Base-by-base conservation (phyloP, 192 early-diverging fungal genomes). In the Mortierella alpina region DNA sequence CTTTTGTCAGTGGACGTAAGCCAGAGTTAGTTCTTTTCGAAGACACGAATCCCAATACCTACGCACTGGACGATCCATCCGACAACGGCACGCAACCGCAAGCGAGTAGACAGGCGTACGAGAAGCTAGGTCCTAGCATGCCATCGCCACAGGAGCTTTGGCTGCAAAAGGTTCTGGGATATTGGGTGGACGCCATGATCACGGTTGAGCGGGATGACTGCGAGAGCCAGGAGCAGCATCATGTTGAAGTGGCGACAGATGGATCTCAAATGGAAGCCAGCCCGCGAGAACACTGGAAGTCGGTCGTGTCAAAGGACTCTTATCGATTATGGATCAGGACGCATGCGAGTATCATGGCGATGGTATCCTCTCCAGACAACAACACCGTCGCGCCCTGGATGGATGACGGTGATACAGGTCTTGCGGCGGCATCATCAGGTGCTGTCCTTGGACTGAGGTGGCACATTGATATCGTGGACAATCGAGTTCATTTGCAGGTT, bases 91-190 rank as follows among this genome's bases (percentile, higher is more conserved):
- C 59, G 15, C 60, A 63, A 0, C 46, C 6, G 7, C 42, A 57
- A 2, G 7, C 12, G 4, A 17, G 39, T 6, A 41, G 1, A 14
- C 13, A 59, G 57, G 9, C 40, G 39, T 5, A 42, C 14, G 40
- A 22, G 18, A 42, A 62, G 18, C 31, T 31, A 2, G 31, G 31
- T 31, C 31, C 31, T 31, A 31, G 31, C 31, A 31, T 31, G 17
- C 9, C 57, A 40, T 41, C 39, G 39, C 39, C 7, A 12, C 57
- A 59, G 39, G 73, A 58, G 39, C 59, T 63, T 7, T 72, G 70
- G 77, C 55, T 80, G 1, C 50, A 80, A 39, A 63, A 54, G 15
- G 60, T 55, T 48, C 13, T 79, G 13, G 70, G 70, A 15, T 80
- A 55, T 46, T 80, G 77, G 70, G 47, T 52, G 0, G 65, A 80